A percentile compares a stretch with the other conserved stretches of the same genome.
These are phyloP conservation scores for Botryotinia globosa DNA, from an alignment of 2,329 filamentous ascomycete species.

Conservation along the genomic window DNA sequence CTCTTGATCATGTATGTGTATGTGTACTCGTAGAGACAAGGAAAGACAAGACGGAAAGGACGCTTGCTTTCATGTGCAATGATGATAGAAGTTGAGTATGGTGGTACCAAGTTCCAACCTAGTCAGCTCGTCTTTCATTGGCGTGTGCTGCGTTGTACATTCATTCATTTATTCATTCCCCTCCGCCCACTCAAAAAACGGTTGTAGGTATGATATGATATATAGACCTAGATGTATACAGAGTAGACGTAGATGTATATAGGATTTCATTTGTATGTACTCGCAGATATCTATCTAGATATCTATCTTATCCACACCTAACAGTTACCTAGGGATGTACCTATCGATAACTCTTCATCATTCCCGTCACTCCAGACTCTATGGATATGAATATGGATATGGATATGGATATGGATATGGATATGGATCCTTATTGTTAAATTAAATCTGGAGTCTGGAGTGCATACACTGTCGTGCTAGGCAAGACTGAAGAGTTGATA, in stretches of 20 bases:
- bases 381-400: not conserved
- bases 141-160: not conserved
- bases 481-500: not conserved
- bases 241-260: not conserved
- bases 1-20: too few relatives aligned
- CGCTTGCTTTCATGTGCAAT: slow-evolving; percentile 9
- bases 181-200: too few relatives aligned
- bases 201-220: not conserved
- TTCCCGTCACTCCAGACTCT: not conserved
- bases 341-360: not conserved
- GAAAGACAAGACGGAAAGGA: slow-evolving; percentile 2
- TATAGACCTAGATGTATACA: not conserved
- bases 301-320: not conserved
- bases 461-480: not conserved
- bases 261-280: too few relatives aligned
- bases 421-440: not conserved
- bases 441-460: not conserved
- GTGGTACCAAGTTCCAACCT: too few relatives aligned
- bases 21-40: not conserved
- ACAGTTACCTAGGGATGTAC: not conserved
- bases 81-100: not conserved
- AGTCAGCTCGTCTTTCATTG: not conserved
- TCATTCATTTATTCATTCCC: not conserved
- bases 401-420: too few relatives aligned
- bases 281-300: not conserved